A percentile compares a stretch with the other conserved stretches of the same genome.
These are phyloP conservation scores for Whalleya microplaca DNA, from an alignment of 2,329 filamentous ascomycete species.

Conservation along the genomic window DNA sequence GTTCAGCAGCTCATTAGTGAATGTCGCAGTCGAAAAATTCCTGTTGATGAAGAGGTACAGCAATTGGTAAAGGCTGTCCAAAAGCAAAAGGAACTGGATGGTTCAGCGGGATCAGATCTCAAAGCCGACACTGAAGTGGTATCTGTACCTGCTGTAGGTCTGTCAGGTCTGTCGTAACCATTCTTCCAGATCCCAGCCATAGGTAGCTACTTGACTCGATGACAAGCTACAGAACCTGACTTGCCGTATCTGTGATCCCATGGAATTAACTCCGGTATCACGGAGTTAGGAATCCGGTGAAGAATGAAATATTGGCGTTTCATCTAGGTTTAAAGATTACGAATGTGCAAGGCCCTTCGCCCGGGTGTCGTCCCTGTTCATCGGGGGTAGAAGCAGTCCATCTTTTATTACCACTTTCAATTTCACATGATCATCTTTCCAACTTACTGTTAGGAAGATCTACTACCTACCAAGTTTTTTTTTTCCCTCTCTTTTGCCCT, in stretches of 20 bases:
- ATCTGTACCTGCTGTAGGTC: too few relatives aligned
- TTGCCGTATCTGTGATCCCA: not conserved
- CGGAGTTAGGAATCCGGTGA: not conserved
- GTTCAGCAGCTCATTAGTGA: conserved; percentile 39
- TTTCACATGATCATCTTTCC: too few relatives aligned
- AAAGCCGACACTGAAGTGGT: not conserved
- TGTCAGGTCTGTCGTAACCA: not conserved
- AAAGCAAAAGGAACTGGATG: conserved; percentile 2
- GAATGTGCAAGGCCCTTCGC: too few relatives aligned
- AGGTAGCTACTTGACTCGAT: not conserved
- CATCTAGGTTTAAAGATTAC: too few relatives aligned
- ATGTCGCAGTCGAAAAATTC: conserved; percentile 33
- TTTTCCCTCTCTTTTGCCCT: too few relatives aligned
- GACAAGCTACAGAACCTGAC: not conserved
- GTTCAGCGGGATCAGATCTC: not conserved
- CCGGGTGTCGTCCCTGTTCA: too few relatives aligned
- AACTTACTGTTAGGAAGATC: too few relatives aligned
- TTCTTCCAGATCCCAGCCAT: not conserved
- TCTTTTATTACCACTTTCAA: too few relatives aligned
- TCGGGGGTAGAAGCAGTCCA: too few relatives aligned
- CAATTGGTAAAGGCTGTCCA: conserved; percentile 19
- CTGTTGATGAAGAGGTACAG: conserved; percentile 32
- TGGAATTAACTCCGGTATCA: not conserved
- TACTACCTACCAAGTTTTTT: too few relatives aligned
- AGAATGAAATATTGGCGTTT: not conserved